Evolutionary conservation across 2,329 filamentous ascomycete genomes (phyloP), one percentile per base, ranked within the genome.

Genomic region (Cytospora paraplurivora): DNA sequence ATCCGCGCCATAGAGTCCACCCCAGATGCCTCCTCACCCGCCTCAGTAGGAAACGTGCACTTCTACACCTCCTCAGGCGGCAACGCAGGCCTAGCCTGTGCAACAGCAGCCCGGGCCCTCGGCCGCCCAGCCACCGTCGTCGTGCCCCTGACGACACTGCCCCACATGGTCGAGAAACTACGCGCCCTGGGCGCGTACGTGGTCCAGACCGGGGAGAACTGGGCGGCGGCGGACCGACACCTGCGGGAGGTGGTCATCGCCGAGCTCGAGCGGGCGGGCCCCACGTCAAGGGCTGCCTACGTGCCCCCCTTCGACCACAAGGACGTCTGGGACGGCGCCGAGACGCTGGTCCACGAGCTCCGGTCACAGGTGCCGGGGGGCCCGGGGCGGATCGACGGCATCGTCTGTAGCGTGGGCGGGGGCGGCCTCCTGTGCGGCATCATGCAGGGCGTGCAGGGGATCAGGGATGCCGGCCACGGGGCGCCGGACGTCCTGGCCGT

Each of bases 71-170:
- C 88, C 4, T 89, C 85, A 0, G 91, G 89, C 67, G 91, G 91
- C 60, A 95, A 95, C 70, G 91, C 91, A 0, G 91, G 91, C 1
- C 83, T 95, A 1, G 91, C 90, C 0, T 91, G 89, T 67, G 89
- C 90, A n/a, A 86, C 86, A 56, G 89, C 90, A 0, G 88, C 90
- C 12, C 78, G 78, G 47, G 80, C 82, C 1, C 80, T 93, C 7
- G 79, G 80, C 11, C 81, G 84, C 27, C 83, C 83, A 0, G 86
- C 85, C 68, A 92, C 90, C 0, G 88, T 95, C 65, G 88, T 91
- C 11, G 87, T 93, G 1, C 91, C 91, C 0, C 73, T 79, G 3
- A 80, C 80, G 8, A 92, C 90, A 0, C 86, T 86, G 60, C 77
- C 81, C 0, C 76, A 87, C 69, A 91, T 94, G 87, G 79, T 92